phyloP scores from a whole-genome alignment of 1,284 basidiomycete species.

The Ceratobasidium sp. region DNA sequence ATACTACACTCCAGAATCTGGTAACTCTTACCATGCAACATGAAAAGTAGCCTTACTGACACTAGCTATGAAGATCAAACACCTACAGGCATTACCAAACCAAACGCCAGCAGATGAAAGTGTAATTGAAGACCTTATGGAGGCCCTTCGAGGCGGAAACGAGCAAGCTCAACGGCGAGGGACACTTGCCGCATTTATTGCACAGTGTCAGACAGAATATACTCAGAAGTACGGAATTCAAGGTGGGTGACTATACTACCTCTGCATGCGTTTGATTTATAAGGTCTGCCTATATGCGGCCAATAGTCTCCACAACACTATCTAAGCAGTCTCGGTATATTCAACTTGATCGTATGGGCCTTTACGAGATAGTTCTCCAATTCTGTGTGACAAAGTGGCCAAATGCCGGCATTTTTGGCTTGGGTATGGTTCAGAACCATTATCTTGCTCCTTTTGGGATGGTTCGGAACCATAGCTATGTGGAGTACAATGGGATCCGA shows the following conservation, averaged over 20 bases:
- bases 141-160: neutral
- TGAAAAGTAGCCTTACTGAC: neutral
- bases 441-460: slow-evolving; percentile 10
- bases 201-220: slow-evolving; percentile 30
- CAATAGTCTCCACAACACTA: neutral
- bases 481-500: slow-evolving; percentile 14
- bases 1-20: slow-evolving; percentile 7
- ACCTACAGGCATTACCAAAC: neutral
- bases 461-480: slow-evolving; percentile 38
- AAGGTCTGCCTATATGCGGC: neutral
- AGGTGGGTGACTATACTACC: neutral
- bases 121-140: slow-evolving; percentile 1
- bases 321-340: slow-evolving; percentile 18
- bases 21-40: neutral
- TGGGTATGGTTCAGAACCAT: neutral
- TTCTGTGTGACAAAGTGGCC: slow-evolving; percentile 24
- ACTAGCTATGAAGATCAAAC: too few species aligned
- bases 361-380: neutral
- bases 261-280: neutral
- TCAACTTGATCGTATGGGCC: neutral
- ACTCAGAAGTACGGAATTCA: slow-evolving; percentile 10
- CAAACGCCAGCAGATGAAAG: slow-evolving; percentile 13
- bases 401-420: slow-evolving; percentile 23
- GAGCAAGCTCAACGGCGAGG: slow-evolving; percentile 27
- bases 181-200: slow-evolving; percentile 18